Conservation (phyloP, 805 yeast species). For the Candida krabiensis region DNA sequence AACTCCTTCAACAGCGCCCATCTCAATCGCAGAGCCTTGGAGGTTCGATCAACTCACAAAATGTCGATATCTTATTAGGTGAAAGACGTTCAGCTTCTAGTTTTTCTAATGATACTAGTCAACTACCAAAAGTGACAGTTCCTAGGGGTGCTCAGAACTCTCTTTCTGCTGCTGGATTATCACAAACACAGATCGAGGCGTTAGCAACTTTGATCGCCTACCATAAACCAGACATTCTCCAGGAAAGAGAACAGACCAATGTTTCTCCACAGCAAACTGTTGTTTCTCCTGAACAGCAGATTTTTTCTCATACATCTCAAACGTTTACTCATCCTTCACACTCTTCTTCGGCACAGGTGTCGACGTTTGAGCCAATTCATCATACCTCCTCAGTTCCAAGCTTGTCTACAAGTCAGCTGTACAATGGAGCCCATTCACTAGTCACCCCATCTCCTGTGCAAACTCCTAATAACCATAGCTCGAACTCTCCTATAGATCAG, state of each 20-base stretch:
- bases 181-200: conserved; percentile 69
- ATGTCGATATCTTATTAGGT: conserved; percentile 27
- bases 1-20: conserved; percentile 14
- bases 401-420: neutral
- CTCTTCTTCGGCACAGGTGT: conserved; percentile 12
- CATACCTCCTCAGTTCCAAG: conserved; percentile 1
- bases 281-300: conserved; percentile 3
- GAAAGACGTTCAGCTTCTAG: conserved; percentile 1
- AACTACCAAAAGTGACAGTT: conserved; percentile 57
- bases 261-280: neutral
- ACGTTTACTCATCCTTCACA: conserved; percentile 10
- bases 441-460: conserved; percentile 1
- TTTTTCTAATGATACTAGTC: neutral
- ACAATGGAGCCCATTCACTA: neutral
- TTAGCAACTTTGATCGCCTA: conserved; percentile 73
- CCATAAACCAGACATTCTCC: conserved; percentile 38
- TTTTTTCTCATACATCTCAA: conserved; percentile 6
- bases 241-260: conserved; percentile 6
- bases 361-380: conserved; percentile 12
- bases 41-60: neutral
- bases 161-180: conserved; percentile 63
- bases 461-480: conserved; percentile 1
- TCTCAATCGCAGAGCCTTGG: conserved; percentile 28
- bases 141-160: conserved; percentile 73
- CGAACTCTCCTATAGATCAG: conserved; percentile 1